phyloP scores from a whole-genome alignment of 73 alveolate species.

The Symbiodinium natans region DNA sequence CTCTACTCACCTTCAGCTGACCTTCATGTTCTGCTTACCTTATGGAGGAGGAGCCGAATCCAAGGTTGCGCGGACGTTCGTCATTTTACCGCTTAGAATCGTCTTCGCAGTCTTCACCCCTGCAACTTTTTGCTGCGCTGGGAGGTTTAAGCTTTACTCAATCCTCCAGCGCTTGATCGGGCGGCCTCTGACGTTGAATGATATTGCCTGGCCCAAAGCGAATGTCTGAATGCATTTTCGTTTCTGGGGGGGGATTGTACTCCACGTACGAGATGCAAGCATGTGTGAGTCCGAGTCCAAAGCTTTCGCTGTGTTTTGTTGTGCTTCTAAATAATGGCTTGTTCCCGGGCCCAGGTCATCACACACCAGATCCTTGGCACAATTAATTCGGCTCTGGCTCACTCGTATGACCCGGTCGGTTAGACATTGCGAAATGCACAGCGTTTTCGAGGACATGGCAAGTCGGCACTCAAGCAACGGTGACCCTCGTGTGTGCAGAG shows the following conservation, averaged over 20 bases:
- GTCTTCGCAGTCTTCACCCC: no score
- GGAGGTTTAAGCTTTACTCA: background rate
- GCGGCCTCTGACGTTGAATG: background rate
- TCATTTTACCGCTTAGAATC: no score
- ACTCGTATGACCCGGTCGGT: no score
- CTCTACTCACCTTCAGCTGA: background rate
- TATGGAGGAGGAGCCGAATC: background rate
- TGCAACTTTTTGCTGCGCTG: no score
- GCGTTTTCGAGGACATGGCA: constrained; percentile 14
- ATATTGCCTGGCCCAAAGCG: background rate
- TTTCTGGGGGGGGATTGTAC: no score
- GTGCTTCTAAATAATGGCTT: background rate
- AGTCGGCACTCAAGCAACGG: constrained; percentile 77
- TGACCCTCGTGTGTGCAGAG: constrained; percentile 38
- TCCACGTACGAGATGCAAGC: background rate
- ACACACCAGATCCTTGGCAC: background rate
- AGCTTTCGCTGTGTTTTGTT: background rate
- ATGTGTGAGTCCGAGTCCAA: background rate
- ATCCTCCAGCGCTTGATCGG: background rate
- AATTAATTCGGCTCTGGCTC: no score
- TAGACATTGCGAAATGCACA: no score
- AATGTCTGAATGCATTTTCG: background rate
- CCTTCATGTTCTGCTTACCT: background rate
- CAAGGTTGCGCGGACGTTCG: no score
- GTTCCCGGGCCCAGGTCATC: background rate